phyloP scores from a whole-genome alignment of 768 basidiomycete genomes.

The Tulasnella sp. region DNA sequence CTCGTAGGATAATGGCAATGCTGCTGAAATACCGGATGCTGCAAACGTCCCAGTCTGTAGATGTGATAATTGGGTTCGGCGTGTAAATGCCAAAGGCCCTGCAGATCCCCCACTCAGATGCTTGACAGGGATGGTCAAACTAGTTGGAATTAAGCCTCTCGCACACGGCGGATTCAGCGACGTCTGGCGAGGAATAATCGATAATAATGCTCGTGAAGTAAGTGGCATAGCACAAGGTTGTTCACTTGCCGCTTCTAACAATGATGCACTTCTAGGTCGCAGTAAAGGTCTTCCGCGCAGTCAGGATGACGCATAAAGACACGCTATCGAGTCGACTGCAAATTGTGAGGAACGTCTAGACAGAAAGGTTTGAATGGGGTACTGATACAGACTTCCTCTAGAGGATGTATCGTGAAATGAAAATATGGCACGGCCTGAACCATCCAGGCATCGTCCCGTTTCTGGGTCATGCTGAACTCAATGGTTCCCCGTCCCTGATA shows the following conservation, averaged over 20 bases:
- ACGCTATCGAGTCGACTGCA: not conserved
- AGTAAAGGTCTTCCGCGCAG: constrained; percentile 7
- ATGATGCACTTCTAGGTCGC: not conserved
- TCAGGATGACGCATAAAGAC: not conserved
- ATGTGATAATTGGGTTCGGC: too few species aligned
- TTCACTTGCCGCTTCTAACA: too few species aligned
- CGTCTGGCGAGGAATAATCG: not conserved
- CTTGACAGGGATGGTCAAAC: too few species aligned
- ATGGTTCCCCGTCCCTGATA: not conserved
- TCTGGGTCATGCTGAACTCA: not conserved
- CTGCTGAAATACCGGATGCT: too few species aligned
- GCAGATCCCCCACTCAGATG: too few species aligned
- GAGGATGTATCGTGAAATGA: not conserved
- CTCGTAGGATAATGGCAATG: too few species aligned
- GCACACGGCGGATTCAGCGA: constrained; percentile 14
- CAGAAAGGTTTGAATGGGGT: not conserved
- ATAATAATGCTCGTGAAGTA: not conserved
- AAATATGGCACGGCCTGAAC: not conserved
- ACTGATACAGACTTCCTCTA: not conserved
- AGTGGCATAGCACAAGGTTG: too few species aligned
- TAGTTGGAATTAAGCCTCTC: not conserved
- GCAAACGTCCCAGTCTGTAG: too few species aligned
- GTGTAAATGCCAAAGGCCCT: too few species aligned
- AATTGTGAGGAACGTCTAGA: not conserved
- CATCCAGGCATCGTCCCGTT: not conserved